Evolutionary conservation across 805 yeast species (phyloP), one percentile per base, ranked within the genome.

Genomic region (Schwanniomyces pseudopolymorphus): DNA sequence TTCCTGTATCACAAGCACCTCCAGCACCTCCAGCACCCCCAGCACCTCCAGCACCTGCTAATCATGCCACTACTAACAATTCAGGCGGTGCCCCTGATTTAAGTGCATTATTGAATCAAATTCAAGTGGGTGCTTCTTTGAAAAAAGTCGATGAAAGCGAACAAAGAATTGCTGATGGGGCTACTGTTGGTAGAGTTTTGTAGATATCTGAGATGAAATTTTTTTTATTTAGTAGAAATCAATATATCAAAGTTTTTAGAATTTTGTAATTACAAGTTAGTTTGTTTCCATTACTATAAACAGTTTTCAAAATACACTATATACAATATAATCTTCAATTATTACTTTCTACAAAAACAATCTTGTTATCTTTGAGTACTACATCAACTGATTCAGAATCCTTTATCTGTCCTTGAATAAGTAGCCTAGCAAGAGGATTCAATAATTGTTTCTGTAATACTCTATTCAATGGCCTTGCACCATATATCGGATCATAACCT

Each of bases 381-480:
- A 70, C 69, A 2, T 50, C 24, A 8, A 67, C 73, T 3, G 55
- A 54, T 44, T 72, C 77, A 8, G 56, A 59, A 36, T 69, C 73
- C 45, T 52, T 77, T 10, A 92, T 75, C 57, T 87, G 87, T 3
- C 97, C 97, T 60, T 83, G 83, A 51, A 94, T 80, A 74, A 94
- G 62, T 56, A 78, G 70, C 58, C 80, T 75, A 2, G 98, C 96
- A 80, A 94, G 77, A 20, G 97, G 96, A 62, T 91, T 91, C 65
- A 94, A 74, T n/a, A 94, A 63, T 51, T 78, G 70, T 71, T 85
- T 88, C 64, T 90, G 96, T 49, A 92, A 83, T 43, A 90, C 77
- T 58, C 99, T 80, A 73, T 94, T 92, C 64, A 94, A 77, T 9
- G 99, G 99, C 61, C 99, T 81, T 0, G 99, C 99, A 56, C 99